phyloP scores from a whole-genome alignment of 192 early-diverging fungal genomes.

The Coemansia sp. region DNA sequence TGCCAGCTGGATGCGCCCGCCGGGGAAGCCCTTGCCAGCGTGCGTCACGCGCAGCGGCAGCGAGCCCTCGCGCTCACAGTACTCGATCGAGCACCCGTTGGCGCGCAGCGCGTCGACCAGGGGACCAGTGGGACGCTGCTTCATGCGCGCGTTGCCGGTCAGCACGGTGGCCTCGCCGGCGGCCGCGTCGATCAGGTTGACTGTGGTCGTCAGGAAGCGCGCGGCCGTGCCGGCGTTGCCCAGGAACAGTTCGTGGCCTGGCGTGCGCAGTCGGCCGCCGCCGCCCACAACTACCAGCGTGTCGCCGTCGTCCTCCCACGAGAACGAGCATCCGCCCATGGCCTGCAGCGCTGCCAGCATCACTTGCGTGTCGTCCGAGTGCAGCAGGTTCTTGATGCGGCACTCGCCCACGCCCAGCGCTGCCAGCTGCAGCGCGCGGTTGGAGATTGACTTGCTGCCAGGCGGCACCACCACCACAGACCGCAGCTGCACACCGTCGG shows the following conservation, averaged over 20 bases:
- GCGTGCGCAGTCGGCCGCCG: slow-evolving; percentile 70
- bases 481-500: not conserved
- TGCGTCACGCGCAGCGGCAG: slow-evolving; percentile 86
- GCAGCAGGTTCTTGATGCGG: slow-evolving; percentile 81
- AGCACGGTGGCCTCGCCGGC: slow-evolving; percentile 58
- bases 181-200: slow-evolving; percentile 65
- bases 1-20: slow-evolving; percentile 84
- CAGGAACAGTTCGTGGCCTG: slow-evolving; percentile 79
- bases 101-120: slow-evolving; percentile 79
- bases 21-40: slow-evolving; percentile 67
- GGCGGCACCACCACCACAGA: slow-evolving; percentile 64
- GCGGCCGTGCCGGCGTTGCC: slow-evolving; percentile 98
- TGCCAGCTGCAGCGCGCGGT: slow-evolving; percentile 90
- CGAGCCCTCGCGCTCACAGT: slow-evolving; percentile 76
- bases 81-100: slow-evolving; percentile 80
- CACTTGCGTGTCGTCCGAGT: slow-evolving; percentile 97
- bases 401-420: slow-evolving; percentile 82
- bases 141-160: slow-evolving; percentile 97
- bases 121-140: slow-evolving; percentile 91
- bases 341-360: slow-evolving; percentile 91
- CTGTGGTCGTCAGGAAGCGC: slow-evolving; percentile 89
- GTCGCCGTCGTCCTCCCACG: slow-evolving; percentile 92
- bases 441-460: slow-evolving; percentile 97
- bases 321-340: slow-evolving; percentile 80
- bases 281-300: slow-evolving; percentile 83